Percentiles rank a stretch among this genome's conserved stretches.
These are phyloP conservation scores for Tremellales sp. DNA, from an alignment of 1,284 basidiomycete species.

Conservation along the genomic window DNA sequence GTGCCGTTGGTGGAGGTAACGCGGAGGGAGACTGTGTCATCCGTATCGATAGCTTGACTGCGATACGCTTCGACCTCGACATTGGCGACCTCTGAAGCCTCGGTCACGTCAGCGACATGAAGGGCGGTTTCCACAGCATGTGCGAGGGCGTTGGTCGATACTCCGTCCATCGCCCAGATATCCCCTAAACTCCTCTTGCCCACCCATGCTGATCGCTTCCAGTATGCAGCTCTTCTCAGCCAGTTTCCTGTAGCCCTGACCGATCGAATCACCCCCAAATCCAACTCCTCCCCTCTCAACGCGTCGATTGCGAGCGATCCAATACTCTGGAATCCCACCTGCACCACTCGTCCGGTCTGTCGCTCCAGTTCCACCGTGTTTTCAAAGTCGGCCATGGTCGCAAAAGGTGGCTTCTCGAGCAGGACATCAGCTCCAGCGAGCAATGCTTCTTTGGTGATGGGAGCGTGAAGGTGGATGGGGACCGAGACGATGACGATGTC, in stretches of 20 bases:
- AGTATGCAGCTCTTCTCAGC: constrained; percentile 5
- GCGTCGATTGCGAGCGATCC: constrained; percentile 3
- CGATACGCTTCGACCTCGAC: constrained; percentile 7
- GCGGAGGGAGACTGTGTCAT: constrained; percentile 5
- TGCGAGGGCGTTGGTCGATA: constrained; percentile 7
- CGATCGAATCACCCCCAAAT: background rate
- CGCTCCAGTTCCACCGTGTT: background rate
- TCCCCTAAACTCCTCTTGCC: constrained; percentile 4
- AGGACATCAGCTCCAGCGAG: constrained; percentile 4
- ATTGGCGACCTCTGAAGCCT: background rate
- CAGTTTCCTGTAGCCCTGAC: constrained; percentile 8
- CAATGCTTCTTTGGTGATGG: constrained; percentile 5
- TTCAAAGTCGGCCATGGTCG: constrained; percentile 6
- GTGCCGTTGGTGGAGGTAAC: background rate
- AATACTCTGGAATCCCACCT: constrained; percentile 9
- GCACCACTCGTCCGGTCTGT: constrained; percentile 5
- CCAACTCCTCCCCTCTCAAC: background rate
- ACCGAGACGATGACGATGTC: constrained; percentile 7
- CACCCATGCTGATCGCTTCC: constrained; percentile 6
- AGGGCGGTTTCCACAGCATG: constrained; percentile 7
- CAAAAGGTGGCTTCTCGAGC: constrained; percentile 9
- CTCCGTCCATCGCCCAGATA: constrained; percentile 5
- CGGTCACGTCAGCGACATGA: constrained; percentile 1
- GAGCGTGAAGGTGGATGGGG: constrained; percentile 9
- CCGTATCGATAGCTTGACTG: constrained; percentile 3